phyloP scores from a whole-genome alignment of 2,329 filamentous ascomycete species.

The Curvularia lunata region DNA sequence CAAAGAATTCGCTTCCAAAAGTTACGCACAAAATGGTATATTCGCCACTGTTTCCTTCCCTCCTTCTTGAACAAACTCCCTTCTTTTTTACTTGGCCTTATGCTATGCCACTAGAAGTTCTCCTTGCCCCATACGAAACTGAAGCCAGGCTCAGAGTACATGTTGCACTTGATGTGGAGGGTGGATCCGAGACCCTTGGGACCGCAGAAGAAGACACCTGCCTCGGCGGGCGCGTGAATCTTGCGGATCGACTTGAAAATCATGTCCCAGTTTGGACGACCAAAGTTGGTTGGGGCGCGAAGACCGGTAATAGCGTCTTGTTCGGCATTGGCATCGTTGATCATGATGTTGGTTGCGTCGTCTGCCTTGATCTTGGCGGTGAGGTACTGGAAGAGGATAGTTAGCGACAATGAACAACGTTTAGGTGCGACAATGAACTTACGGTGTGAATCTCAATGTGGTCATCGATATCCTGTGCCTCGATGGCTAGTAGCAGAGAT shows the following conservation, averaged over 20 bases:
- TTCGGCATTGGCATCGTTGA: constrained; percentile 84
- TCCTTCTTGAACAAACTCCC: background rate
- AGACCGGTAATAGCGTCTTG: constrained; percentile 85
- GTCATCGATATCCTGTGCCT: constrained; percentile 82
- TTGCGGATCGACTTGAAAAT: constrained; percentile 85
- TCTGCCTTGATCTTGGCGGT: constrained; percentile 86
- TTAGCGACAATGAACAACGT: constrained; percentile 18
- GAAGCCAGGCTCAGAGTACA: constrained; percentile 81
- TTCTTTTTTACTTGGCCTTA: background rate
- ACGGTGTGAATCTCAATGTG: constrained; percentile 85
- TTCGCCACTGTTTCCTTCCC: background rate
- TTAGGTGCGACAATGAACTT: constrained; percentile 27
- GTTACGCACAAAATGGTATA: constrained; percentile 20
- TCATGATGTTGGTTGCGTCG: constrained; percentile 90
- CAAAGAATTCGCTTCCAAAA: constrained; percentile 17
- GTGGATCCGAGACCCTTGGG: constrained; percentile 79
- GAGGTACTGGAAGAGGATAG: constrained; percentile 63
- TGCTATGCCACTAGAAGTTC: constrained; percentile 61
- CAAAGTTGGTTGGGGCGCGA: constrained; percentile 82
- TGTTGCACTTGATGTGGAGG: constrained; percentile 84
- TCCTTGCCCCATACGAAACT: constrained; percentile 73
- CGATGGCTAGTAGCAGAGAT: constrained; percentile 80
- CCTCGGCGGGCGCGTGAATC: constrained; percentile 58
- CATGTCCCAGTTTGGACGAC: constrained; percentile 88
- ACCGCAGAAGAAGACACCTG: constrained; percentile 74